Conservation (phyloP, 192 early-diverging fungal genomes). For the Coemansia sp. region DNA sequence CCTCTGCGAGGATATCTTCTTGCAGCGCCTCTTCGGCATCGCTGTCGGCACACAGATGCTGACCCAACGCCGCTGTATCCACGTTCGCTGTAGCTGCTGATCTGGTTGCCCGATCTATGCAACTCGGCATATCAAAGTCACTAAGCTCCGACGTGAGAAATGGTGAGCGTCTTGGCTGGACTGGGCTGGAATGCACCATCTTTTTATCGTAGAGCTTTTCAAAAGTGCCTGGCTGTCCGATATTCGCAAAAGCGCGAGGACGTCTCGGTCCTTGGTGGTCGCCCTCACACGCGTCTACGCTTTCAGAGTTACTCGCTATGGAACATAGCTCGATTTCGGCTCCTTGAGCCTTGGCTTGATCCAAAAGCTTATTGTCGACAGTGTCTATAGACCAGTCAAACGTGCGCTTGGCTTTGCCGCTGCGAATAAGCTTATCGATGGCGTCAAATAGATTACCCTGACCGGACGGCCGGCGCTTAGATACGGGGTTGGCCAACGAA, state of each 20-base stretch:
- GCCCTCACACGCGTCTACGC: background rate
- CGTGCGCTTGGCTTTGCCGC: conserved; percentile 32
- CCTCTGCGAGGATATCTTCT: conserved; percentile 3
- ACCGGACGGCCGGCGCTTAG: conserved; percentile 18
- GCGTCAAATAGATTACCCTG: conserved; percentile 35
- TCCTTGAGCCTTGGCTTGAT: conserved; percentile 18
- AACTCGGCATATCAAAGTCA: background rate
- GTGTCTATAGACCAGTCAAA: conserved; percentile 39
- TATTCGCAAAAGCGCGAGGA: conserved; percentile 33
- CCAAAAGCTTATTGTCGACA: conserved; percentile 21
- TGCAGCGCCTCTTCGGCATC: conserved; percentile 6
- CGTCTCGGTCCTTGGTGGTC: background rate
- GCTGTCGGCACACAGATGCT: conserved; percentile 16
- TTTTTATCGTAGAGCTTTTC: conserved; percentile 43
- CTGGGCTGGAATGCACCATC: background rate
- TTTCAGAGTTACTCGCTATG: background rate
- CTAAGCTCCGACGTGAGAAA: background rate
- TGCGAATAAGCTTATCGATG: conserved; percentile 36
- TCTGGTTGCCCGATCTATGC: background rate
- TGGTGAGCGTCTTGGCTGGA: background rate
- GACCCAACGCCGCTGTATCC: background rate
- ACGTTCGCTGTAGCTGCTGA: background rate
- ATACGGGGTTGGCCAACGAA: background rate
- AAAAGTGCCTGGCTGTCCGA: conserved; percentile 42
- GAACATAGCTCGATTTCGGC: conserved; percentile 28